Conservation (phyloP, 345 rosid genomes). For the Populus simonii region DNA sequence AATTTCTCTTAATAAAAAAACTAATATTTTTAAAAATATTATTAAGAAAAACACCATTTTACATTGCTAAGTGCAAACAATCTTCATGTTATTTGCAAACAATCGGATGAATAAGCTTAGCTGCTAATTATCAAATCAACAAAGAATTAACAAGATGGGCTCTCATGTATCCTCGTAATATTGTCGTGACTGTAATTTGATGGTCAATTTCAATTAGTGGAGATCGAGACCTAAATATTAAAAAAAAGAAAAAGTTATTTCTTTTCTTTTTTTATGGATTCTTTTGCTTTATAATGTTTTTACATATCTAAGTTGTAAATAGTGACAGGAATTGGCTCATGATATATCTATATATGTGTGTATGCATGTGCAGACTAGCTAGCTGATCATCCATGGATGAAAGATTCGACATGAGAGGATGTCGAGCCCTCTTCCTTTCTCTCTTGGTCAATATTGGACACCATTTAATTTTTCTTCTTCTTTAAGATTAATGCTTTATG, state of each 20-base stretch:
- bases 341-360: not conserved
- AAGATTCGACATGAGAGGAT: slow-evolving; percentile 57
- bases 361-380: slow-evolving; percentile 34
- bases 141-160: not conserved
- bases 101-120: no score
- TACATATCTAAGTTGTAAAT: not conserved
- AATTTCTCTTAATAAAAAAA: no score
- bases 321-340: not conserved
- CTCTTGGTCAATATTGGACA: slow-evolving; percentile 20
- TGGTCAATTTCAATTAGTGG: no score
- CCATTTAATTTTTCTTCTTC: slow-evolving; percentile 24
- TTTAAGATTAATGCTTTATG: slow-evolving; percentile 10
- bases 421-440: slow-evolving; percentile 18
- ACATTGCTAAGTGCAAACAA: not conserved
- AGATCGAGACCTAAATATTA: no score
- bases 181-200: not conserved
- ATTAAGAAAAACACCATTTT: no score
- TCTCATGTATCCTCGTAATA: not conserved
- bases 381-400: slow-evolving; percentile 20
- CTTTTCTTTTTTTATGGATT: no score
- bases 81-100: not conserved
- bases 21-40: no score
- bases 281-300: not conserved
- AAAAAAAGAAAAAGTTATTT: no score
- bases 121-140: no score